Conservation (phyloP, 2,329 filamentous ascomycete genomes). For the Talaromyces islandicus region DNA sequence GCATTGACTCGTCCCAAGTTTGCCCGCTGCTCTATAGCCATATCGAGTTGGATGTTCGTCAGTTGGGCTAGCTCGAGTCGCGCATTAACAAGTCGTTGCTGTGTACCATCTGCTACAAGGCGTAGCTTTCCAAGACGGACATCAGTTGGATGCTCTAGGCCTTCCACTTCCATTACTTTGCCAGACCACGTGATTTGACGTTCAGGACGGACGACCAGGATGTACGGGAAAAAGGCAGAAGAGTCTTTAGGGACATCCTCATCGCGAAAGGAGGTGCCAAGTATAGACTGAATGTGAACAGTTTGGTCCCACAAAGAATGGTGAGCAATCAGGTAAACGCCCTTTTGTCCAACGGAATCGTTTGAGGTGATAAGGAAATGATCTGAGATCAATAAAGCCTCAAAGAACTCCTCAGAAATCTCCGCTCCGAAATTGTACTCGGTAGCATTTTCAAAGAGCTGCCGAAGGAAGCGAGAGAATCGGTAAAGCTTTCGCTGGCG, state of each 20-base stretch:
- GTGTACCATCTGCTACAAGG: constrained; percentile 81
- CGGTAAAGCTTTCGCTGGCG: constrained; percentile 94
- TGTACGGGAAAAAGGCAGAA: constrained; percentile 63
- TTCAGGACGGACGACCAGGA: constrained; percentile 80
- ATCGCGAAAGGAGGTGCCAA: constrained; percentile 70
- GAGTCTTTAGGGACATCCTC: constrained; percentile 66
- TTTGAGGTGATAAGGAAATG: constrained; percentile 78
- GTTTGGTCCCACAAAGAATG: constrained; percentile 68
- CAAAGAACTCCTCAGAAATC: constrained; percentile 68
- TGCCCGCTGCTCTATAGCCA: constrained; percentile 85
- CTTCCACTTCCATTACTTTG: constrained; percentile 61
- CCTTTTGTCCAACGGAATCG: constrained; percentile 63
- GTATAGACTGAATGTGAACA: constrained; percentile 77
- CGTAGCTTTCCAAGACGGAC: constrained; percentile 81
- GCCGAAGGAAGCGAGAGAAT: constrained; percentile 83
- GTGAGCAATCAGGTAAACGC: constrained; percentile 78
- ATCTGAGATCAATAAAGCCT: constrained; percentile 71
- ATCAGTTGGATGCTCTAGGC: constrained; percentile 75
- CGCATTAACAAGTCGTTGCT: constrained; percentile 71
- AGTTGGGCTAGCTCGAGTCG: constrained; percentile 68
- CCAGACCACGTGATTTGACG: constrained; percentile 75
- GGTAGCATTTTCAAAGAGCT: constrained; percentile 92
- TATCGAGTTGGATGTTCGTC: constrained; percentile 79
- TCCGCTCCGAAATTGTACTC: constrained; percentile 80
- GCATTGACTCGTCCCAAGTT: constrained; percentile 89